Percentiles rank a stretch among this genome's conserved stretches.
These are phyloP conservation scores for Acacia crassicarpa DNA, from an alignment of 306 rosid species.

Conservation along the genomic window DNA sequence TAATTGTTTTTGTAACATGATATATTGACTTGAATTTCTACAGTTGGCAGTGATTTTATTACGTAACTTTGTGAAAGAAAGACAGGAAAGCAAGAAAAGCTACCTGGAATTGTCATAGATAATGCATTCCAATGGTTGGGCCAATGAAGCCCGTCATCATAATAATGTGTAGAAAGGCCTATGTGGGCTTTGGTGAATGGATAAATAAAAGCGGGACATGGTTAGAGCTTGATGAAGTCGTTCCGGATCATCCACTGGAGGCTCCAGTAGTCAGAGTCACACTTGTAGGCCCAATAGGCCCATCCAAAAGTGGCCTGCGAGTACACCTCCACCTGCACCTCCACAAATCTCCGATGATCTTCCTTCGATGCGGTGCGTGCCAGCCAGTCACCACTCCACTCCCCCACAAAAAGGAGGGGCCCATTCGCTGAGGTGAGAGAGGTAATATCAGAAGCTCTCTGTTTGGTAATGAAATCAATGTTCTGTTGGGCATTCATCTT, in stretches of 20 bases:
- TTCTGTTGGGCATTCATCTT: slow-evolving; percentile 47
- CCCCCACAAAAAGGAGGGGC: slow-evolving; percentile 65
- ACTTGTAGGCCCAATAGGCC: slow-evolving; percentile 69
- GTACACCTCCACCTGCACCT: slow-evolving; percentile 47
- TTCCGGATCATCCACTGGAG: slow-evolving; percentile 59
- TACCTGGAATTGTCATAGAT: not conserved
- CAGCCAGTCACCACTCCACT: slow-evolving; percentile 58
- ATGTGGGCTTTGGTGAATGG: not conserved
- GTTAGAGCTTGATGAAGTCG: slow-evolving; percentile 14
- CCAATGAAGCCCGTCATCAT: not conserved
- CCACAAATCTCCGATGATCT: slow-evolving; percentile 39
- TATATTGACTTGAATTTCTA: not conserved
- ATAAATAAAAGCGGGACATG: not conserved
- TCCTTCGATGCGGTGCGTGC: slow-evolving; percentile 36
- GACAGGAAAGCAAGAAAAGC: not conserved
- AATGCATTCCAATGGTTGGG: not conserved
- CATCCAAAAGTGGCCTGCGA: slow-evolving; percentile 59
- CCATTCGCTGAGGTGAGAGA: slow-evolving; percentile 49
- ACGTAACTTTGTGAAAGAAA: not conserved
- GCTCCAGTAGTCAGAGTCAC: slow-evolving; percentile 44
- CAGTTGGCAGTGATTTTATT: not conserved
- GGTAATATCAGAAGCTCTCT: slow-evolving; percentile 47
- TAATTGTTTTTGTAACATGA: not conserved
- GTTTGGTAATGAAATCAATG: slow-evolving; percentile 36
- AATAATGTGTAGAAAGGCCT: not conserved